Percentiles rank a stretch among this genome's conserved stretches.
phyloP scores from a whole-genome alignment of 2,329 filamentous ascomycete genomes.

The Ambrosiella beaveri region DNA sequence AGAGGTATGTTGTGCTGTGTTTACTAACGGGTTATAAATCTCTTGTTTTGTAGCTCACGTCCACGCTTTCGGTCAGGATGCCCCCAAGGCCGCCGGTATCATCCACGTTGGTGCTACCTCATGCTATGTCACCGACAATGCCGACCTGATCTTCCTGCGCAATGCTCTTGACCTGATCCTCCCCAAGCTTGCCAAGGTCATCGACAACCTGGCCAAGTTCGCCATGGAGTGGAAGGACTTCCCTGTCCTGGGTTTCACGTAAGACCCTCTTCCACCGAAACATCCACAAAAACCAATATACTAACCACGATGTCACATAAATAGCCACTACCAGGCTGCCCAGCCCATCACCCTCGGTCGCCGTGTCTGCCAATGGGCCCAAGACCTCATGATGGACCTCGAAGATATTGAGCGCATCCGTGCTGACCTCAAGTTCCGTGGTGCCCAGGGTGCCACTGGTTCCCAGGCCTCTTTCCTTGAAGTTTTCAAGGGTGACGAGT shows the following conservation, averaged over 20 bases:
- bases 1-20: neutral
- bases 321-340: slow-evolving; percentile 55
- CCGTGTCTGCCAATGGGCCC: slow-evolving; percentile 56
- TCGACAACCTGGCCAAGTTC: slow-evolving; percentile 56
- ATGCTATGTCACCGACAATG: slow-evolving; percentile 54
- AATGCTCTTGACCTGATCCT: slow-evolving; percentile 55
- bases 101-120: slow-evolving; percentile 58
- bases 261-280: neutral
- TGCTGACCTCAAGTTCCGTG: slow-evolving; percentile 55
- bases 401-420: slow-evolving; percentile 53
- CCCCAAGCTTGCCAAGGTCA: slow-evolving; percentile 62
- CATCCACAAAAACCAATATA: neutral
- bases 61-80: slow-evolving; percentile 54
- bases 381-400: slow-evolving; percentile 42
- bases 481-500: slow-evolving; percentile 30
- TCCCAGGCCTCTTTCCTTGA: slow-evolving; percentile 43
- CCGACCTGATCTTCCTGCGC: slow-evolving; percentile 53
- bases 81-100: slow-evolving; percentile 63
- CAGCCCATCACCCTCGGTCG: slow-evolving; percentile 40
- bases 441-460: slow-evolving; percentile 44
- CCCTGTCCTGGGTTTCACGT: slow-evolving; percentile 13
- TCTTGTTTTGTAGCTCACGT: slow-evolving; percentile 31
- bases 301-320: slow-evolving; percentile 1
- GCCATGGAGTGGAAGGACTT: slow-evolving; percentile 51
- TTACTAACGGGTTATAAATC: slow-evolving; percentile 28